Base-by-base conservation (phyloP, 2,329 filamentous ascomycete genomes). In the Pseudopithomyces chartarum region DNA sequence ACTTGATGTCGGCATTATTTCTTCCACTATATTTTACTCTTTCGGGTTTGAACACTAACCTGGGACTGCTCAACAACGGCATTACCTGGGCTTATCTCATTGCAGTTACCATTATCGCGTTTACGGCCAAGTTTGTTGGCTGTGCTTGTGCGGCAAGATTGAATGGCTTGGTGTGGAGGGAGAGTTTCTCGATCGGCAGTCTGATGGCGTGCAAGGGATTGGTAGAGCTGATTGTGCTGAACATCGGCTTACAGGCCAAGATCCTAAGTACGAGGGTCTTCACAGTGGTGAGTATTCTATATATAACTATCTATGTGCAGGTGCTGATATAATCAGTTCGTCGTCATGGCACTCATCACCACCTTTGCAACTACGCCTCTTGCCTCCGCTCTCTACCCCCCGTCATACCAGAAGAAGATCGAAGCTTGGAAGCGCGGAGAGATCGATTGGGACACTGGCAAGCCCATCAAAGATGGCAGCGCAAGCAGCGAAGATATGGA, bases 151-250 rank as follows among this genome's bases (percentile, higher is more conserved):
- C 93, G 6, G 92, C 94, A 0, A 85, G 87, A 34, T 69, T 86
- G 2, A 91, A 87, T 66, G 91, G 90, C 22, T 80, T 97, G 48
- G 84, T 96, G 1, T 98, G 94, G 94, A 85, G 93, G 57, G 94
- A 97, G 73, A 93, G 90, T 55, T 85, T 96, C 32, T 87, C 91
- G 1, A 95, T 98, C 64, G 94, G 94, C 13, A 87, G 89, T n/a
- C 78, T 97, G 67, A 98, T 98, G 94, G 96, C 91, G 76, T 98
- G 94, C 76, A 98, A 98, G 76, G 94, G 94, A 67, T 81, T 98
- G 8, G 92, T 97, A 0, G 93, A 97, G 74, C 80, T 98, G 50
- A 97, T 98, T 73, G 93, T 97, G 13, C 63, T 87, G 83, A 90
- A 90, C 68, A 92, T 98, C 65, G 92, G 92, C 40, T 82, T 93